A percentile compares a stretch with the other conserved stretches of the same genome.
These are phyloP conservation scores for Cercospora sp. DNA, from an alignment of 2,329 filamentous ascomycete genomes.

Conservation along the genomic window DNA sequence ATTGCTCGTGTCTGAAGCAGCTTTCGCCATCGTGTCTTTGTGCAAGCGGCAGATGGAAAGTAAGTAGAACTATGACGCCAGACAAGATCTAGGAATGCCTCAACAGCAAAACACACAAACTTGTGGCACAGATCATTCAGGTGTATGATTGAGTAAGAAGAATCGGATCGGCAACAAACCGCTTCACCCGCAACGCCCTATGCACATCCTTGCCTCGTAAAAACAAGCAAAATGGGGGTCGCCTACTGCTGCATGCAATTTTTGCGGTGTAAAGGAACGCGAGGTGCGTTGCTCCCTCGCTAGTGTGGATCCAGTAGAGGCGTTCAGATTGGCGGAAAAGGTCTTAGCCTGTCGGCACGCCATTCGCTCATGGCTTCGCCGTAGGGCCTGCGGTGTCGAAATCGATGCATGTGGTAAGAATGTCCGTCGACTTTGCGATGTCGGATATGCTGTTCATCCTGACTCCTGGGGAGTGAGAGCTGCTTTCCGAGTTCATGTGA, in stretches of 20 bases:
- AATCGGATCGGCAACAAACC: not conserved
- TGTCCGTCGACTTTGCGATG: conserved; percentile 2
- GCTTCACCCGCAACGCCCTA: not conserved
- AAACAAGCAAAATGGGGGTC: not conserved
- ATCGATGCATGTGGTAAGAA: conserved; percentile 1
- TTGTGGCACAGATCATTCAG: not conserved
- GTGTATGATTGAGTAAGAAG: not conserved
- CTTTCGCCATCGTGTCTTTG: not conserved
- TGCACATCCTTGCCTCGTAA: not conserved
- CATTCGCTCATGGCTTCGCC: not conserved
- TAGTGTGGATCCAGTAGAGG: not conserved
- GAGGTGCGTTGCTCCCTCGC: not conserved
- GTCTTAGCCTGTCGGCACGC: not conserved
- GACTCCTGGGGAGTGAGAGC: not conserved
- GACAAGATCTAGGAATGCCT: not conserved
- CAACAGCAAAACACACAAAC: not conserved
- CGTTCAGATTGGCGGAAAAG: not conserved
- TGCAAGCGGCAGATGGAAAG: not conserved
- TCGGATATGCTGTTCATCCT: not conserved
- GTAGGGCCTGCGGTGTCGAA: not conserved
- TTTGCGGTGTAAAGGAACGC: not conserved
- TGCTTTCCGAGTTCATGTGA: not conserved
- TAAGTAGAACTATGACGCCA: conserved; percentile 1
- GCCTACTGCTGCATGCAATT: not conserved
- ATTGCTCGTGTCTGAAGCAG: conserved; percentile 7